A percentile compares a stretch with the other conserved stretches of the same genome.
phyloP scores from a whole-genome alignment of 176 grass and related monocot species.

The Ensete glaucum region DNA sequence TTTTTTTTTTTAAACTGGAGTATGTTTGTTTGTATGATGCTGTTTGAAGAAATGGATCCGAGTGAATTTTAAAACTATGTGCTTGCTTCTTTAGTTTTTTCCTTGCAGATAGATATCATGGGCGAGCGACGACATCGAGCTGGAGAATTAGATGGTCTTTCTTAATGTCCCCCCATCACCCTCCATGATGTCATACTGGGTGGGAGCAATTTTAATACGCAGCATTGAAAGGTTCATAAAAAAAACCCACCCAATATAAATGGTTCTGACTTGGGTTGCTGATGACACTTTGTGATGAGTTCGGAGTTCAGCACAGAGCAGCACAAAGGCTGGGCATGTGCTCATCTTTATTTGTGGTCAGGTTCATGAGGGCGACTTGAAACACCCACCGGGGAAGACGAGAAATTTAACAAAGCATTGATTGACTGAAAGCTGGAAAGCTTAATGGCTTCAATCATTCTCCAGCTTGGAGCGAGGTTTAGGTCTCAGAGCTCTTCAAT shows the following conservation, averaged over 20 bases:
- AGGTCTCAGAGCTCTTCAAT: neutral
- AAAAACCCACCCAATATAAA: neutral
- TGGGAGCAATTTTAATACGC: neutral
- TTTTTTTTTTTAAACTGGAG: too few relatives aligned
- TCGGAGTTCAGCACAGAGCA: neutral
- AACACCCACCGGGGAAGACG: neutral
- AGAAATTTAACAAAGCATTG: neutral
- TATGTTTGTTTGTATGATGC: too few relatives aligned
- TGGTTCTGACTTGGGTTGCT: neutral
- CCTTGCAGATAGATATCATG: too few relatives aligned
- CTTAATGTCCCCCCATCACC: neutral
- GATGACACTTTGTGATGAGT: too few relatives aligned
- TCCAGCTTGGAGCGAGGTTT: neutral
- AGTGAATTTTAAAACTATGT: too few relatives aligned
- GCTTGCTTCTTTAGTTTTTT: too few relatives aligned
- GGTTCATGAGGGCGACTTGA: too few relatives aligned
- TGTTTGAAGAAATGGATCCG: too few relatives aligned
- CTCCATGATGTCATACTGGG: neutral
- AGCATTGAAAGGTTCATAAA: neutral
- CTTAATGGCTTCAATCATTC: neutral
- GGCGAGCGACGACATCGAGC: neutral
- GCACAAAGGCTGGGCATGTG: neutral
- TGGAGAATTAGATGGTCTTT: neutral
- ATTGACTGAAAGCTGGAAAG: neutral
- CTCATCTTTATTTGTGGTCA: neutral